Conservation (phyloP, 495 filamentous ascomycete genomes). For the Viridothelium virens region DNA sequence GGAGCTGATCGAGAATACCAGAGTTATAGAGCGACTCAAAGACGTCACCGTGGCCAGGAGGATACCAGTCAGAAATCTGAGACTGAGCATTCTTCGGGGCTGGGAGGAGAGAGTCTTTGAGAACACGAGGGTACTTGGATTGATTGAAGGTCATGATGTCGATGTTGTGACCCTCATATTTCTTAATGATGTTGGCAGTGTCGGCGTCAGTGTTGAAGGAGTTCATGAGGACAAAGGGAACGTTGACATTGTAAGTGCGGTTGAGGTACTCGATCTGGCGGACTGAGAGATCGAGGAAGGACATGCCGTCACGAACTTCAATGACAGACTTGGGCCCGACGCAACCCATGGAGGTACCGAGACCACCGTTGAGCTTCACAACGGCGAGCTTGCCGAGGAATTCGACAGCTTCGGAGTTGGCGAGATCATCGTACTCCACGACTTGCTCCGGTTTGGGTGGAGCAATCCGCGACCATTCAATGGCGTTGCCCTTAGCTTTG, state of each 20-base stretch:
- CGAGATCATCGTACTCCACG: constrained; percentile 80
- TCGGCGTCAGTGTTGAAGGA: constrained; percentile 99
- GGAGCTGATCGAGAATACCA: constrained; percentile 91
- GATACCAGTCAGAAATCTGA: constrained; percentile 94
- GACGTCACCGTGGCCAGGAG: constrained; percentile 97
- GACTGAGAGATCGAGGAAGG: constrained; percentile 97
- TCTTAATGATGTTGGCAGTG: constrained; percentile 99
- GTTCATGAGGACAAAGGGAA: constrained; percentile 99
- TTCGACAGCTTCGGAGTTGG: constrained; percentile 76
- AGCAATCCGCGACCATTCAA: constrained; percentile 90
- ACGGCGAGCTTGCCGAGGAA: constrained; percentile 98
- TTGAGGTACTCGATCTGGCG: constrained; percentile 99
- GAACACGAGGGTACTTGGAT: constrained; percentile 92
- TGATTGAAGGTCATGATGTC: constrained; percentile 99
- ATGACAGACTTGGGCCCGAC: constrained; percentile 99
- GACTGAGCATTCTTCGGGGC: constrained; percentile 87
- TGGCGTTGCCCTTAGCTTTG: constrained; percentile 92
- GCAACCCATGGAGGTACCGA: constrained; percentile 99
- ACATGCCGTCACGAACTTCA: constrained; percentile 99
- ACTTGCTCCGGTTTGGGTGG: constrained; percentile 88
- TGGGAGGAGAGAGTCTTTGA: constrained; percentile 95
- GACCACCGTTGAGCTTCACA: constrained; percentile 97
- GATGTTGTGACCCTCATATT: constrained; percentile 99
- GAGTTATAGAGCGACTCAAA: constrained; percentile 99
- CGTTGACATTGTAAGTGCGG: constrained; percentile 92